Evolutionary conservation across 2,329 filamentous ascomycete species (phyloP), one percentile per base, ranked within the genome.

Genomic region (Metarhizium album): DNA sequence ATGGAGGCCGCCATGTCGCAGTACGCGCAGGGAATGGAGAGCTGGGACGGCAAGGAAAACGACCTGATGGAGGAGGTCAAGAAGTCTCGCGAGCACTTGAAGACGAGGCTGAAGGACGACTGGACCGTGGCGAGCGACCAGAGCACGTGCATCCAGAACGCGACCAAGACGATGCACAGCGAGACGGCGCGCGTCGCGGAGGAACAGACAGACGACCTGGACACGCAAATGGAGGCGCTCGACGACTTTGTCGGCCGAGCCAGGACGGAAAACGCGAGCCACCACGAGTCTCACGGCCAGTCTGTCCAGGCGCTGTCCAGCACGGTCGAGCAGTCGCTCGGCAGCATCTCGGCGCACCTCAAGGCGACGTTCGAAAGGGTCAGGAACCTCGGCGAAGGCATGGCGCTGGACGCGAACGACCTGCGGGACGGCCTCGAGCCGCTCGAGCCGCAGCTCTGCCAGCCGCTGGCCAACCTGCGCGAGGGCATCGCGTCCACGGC

Each of bases 121-220:
- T 95, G 90, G 85, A 82, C 80, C 54, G 82, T 72, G 29, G 88
- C 91, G 37, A 87, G 88, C 59, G 78, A 86, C 52, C 84, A 87
- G 61, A 94, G 90, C 59, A 82, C 76, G n/a, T 83, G 85, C 5
- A 91, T 98, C 59, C 87, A 91, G 58, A 77, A 79, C 7, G 87
- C 87, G 0, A 90, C 91, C 0, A 86, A 87, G 59, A 87, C 87
- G 2, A 90, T 97, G 1, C 90, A 98, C 58, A 85, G 86, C 33
- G 87, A 95, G 68, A 96, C 91, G 0, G 82, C 95, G 29, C 84
- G 84, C 6, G 91, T 94, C 52, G 90, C 97, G 13, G 87, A 91
- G 61, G 84, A 86, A 52, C 93, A 98, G 69, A 87, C 94, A 70
- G 78, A 80, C 51, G 87, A 95, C 58, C 85, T 98, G 62, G 84